Evolutionary conservation across 2,329 filamentous ascomycete species (phyloP), one percentile per base, ranked within the genome.

Genomic region (Fusarium newnesense): DNA sequence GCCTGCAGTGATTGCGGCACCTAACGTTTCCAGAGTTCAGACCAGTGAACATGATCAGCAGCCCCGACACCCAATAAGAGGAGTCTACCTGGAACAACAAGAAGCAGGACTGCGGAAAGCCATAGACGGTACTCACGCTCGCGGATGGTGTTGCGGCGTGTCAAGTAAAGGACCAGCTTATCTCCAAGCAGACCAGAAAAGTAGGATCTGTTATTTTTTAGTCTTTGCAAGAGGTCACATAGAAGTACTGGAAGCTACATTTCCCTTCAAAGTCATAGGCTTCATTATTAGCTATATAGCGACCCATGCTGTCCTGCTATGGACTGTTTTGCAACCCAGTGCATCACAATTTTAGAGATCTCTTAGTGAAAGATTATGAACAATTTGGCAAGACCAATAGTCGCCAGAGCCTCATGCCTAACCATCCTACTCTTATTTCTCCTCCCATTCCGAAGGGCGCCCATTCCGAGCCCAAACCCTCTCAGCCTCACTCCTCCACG

Each of bases 101-200:
- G 7, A 1, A 18, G 1, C 5, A 37, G 24, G n/a, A 28, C 59
- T 19, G 18, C 32, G 9, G 32, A 44, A 8, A 44, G 24, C 59
- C 59, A 58, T 3, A 61, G 32, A 5, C 59, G 59, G 19, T 61
- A 32, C 2, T 61, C 59, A 7, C 39, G 50, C 32, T 61, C 59
- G 3, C 5, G 7, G 2, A 61, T 30, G 6, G 24, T 30, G 12
- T 32, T 44, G 5, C 24, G 24, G 11, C 39, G 49, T 0, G 50
- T 24, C 30, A 36, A 15, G 30, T 36, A 57, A 1, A 61, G 6
- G 11, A 43, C 32, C 3, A 61, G 11, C 30, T 37, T 44, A 9
- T 61, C 39, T 16, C 49, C 49, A 3, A 32, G 1, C 4, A 7
- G 49, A 0, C 49, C 59, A 3, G 58, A 61, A 10, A 42, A 30